Evolutionary conservation across 345 rosid genomes (phyloP), one percentile per base, ranked within the genome.

Genomic region (Populus nigra): DNA sequence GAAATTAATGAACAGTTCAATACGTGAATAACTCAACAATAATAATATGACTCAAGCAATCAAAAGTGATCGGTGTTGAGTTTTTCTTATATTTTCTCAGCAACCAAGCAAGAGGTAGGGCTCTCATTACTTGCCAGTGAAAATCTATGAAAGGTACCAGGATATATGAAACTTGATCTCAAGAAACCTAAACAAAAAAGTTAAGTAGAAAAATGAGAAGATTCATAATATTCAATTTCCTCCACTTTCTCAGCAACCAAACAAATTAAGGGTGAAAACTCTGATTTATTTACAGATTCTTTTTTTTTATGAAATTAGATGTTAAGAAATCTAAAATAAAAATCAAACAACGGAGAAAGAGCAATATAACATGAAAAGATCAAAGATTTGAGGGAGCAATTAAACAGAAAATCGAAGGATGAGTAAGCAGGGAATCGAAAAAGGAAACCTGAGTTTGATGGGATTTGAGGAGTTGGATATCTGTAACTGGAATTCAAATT

Each of bases 371-470:
- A 10, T 2, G 41, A 66, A 0, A 9, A 66, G 36, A 66, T 9
- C 8, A 2, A 31, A 66, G 13, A 45, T 45, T 45, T 45, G 17
- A 12, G 16, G 4, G 5, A 13, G 18, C 50, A 3, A 45, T 45
- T 45, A 45, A 4, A 45, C 5, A 45, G 50, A 45, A 45, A 45
- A 3, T 45, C 50, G 17, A 45, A 13, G 69, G 22, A 16, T 29
- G 69, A 66, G 69, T 0, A 8, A 20, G 8, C 5, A 66, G 22
- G 36, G 20, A 31, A 36, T 20, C 38, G 16, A 50, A 39, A 20
- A 72, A 53, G 68, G 29, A 9, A 86, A 85, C 87, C 71, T 77
- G 67, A 74, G 63, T 10, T 71, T 17, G 76, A 71, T 43, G 77
- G 50, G 69, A 78, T 76, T 61, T 69, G 80, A 70, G 55, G 66